phyloP scores from a whole-genome alignment of 768 basidiomycete species.

The Trametes villosa region DNA sequence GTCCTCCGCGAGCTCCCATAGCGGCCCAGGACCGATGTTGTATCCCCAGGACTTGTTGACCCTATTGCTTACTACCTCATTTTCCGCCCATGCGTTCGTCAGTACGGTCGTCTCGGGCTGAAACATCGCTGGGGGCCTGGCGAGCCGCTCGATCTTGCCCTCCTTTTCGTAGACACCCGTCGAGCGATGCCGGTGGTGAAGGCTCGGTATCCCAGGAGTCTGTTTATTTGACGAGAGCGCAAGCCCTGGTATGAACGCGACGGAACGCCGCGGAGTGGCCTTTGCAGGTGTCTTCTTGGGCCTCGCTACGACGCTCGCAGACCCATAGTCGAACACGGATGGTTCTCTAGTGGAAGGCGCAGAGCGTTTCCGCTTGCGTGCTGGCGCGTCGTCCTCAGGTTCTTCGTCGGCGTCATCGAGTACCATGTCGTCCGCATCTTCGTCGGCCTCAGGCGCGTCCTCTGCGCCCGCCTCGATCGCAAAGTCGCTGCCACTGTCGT shows the following conservation, averaged over 20 bases:
- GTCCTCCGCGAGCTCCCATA: conserved; percentile 83
- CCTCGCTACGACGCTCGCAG: conserved; percentile 9
- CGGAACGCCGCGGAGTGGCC: conserved; percentile 16
- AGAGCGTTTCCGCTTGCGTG: conserved; percentile 24
- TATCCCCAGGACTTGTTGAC: conserved; percentile 73
- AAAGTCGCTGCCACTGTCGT: conserved; percentile 61
- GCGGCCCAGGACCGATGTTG: conserved; percentile 74
- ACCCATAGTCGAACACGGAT: conserved; percentile 19
- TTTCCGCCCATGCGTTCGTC: conserved; percentile 62
- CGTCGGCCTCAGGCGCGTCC: conserved; percentile 29
- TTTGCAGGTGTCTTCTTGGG: conserved; percentile 26
- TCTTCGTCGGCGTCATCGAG: conserved; percentile 32
- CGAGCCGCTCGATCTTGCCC: conserved; percentile 62
- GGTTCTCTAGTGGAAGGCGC: conserved; percentile 17
- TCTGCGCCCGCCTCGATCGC: conserved; percentile 45
- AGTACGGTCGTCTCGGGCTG: conserved; percentile 41
- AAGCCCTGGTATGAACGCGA: conserved; percentile 33
- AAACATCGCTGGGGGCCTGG: conserved; percentile 55
- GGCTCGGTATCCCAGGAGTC: conserved; percentile 44
- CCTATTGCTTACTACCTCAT: conserved; percentile 52
- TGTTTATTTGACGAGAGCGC: conserved; percentile 32
- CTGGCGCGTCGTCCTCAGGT: conserved; percentile 28
- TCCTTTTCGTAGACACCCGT: conserved; percentile 58
- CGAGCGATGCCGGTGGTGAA: conserved; percentile 76
- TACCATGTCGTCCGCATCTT: conserved; percentile 36